phyloP scores from a whole-genome alignment of 2,329 filamentous ascomycete species.

The Cordyceps pruinosa region DNA sequence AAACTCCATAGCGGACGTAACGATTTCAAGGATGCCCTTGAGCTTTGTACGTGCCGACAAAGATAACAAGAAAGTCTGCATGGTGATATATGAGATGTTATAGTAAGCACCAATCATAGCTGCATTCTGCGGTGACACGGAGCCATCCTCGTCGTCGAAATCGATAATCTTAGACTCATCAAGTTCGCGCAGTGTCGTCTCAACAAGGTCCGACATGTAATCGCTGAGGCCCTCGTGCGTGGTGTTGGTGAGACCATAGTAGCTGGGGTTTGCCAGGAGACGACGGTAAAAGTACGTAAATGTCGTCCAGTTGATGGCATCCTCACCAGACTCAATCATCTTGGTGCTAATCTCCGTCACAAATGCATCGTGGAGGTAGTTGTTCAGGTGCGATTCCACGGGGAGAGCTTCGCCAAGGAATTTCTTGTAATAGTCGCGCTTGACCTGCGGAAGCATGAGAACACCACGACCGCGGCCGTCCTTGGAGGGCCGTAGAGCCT shows the following conservation, averaged over 20 bases:
- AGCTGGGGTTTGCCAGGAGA: slow-evolving; percentile 90
- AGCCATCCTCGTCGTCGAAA: slow-evolving; percentile 88
- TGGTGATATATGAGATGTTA: slow-evolving; percentile 98
- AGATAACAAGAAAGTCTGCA: slow-evolving; percentile 96
- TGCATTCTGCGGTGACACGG: slow-evolving; percentile 81
- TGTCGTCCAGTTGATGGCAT: slow-evolving; percentile 96
- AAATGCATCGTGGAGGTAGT: slow-evolving; percentile 90
- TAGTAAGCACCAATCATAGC: slow-evolving; percentile 99
- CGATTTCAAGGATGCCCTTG: slow-evolving; percentile 93
- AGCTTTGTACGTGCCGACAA: slow-evolving; percentile 84
- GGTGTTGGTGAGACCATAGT: slow-evolving; percentile 83
- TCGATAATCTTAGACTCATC: slow-evolving; percentile 93
- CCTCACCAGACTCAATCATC: slow-evolving; percentile 90
- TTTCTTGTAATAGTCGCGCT: slow-evolving; percentile 97
- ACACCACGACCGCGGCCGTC: slow-evolving; percentile 83
- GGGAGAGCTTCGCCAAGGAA: slow-evolving; percentile 94
- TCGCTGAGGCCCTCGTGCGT: slow-evolving; percentile 90
- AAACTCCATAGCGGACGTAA: slow-evolving; percentile 94
- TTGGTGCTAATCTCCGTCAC: slow-evolving; percentile 95
- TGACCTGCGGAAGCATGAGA: slow-evolving; percentile 91
- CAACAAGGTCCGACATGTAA: slow-evolving; percentile 89
- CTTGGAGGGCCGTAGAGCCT: slow-evolving; percentile 69
- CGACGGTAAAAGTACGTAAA: slow-evolving; percentile 98
- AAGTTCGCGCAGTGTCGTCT: slow-evolving; percentile 84
- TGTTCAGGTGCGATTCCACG: slow-evolving; percentile 88